Evolutionary conservation across 78 protist genomes (phyloP).

Genomic region (Dictyostelium firmibasis): DNA sequence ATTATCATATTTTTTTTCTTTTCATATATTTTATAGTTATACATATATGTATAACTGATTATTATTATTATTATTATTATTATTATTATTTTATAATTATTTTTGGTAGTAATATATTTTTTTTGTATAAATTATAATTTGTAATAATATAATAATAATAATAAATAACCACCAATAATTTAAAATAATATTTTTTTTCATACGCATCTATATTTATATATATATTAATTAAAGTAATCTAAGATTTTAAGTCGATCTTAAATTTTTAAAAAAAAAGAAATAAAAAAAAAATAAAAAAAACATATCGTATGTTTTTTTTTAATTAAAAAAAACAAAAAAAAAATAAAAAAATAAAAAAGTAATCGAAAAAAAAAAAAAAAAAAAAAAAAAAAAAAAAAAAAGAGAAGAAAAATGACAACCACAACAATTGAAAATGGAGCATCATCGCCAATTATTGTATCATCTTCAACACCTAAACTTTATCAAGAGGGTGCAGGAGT

Average conservation of each 20-base stretch:
- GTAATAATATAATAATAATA: neutral
- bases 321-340: no score
- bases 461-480: neutral
- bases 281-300: no score
- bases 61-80: no score
- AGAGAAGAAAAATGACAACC: neutral
- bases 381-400: neutral
- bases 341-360: no score
- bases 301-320: no score
- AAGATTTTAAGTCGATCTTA: neutral
- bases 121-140: neutral
- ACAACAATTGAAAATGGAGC: neutral
- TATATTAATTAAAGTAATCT: no score
- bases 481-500: constrained; percentile 38
- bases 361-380: neutral
- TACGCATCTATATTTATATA: neutral
- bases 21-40: no score
- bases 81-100: no score
- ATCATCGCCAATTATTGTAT: neutral
- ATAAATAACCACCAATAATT: no score
- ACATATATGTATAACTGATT: neutral
- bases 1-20: no score
- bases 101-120: no score
- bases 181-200: no score
- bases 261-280: neutral